Conservation (phyloP, 768 basidiomycete species). For the Xerocomus potaroensis region DNA sequence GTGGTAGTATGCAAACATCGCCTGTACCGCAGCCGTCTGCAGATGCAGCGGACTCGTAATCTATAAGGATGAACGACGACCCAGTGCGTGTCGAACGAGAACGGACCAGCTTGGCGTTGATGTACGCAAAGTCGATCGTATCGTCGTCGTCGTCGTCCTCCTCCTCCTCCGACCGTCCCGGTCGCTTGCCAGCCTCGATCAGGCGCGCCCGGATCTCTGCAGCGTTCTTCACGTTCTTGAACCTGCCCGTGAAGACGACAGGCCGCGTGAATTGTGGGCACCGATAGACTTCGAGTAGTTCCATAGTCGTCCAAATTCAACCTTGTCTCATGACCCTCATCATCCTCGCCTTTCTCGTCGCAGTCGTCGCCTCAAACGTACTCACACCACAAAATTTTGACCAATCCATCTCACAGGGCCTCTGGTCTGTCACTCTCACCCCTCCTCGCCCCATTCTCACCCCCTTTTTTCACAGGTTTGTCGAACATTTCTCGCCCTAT, state of each 20-base stretch:
- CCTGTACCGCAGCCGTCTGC: constrained; percentile 79
- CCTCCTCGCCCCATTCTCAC: too few relatives aligned
- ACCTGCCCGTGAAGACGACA: constrained; percentile 57
- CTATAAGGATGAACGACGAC: constrained; percentile 38
- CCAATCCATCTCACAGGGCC: constrained; percentile 46
- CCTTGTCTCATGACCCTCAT: neutral
- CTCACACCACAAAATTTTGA: constrained; percentile 63
- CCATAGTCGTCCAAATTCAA: constrained; percentile 8
- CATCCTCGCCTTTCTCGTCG: constrained; percentile 27
- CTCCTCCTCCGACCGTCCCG: constrained; percentile 45
- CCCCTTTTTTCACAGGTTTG: neutral
- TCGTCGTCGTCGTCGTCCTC: constrained; percentile 67
- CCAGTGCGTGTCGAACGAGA: constrained; percentile 8
- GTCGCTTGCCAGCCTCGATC: constrained; percentile 65
- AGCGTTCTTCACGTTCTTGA: constrained; percentile 63
- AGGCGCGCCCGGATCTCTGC: constrained; percentile 59
- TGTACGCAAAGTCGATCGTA: constrained; percentile 86
- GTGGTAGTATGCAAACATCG: constrained; percentile 64
- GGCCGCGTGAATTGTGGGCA: constrained; percentile 50
- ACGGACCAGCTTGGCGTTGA: constrained; percentile 77
- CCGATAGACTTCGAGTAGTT: constrained; percentile 49
- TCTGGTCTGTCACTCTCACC: constrained; percentile 43
- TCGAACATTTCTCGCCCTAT: constrained; percentile 82
- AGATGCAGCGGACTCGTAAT: constrained; percentile 79
- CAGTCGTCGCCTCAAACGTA: constrained; percentile 24